A percentile compares a stretch with the other conserved stretches of the same genome.
Conservation (phyloP, 2,329 filamentous ascomycete genomes). For the Cladosporium halotolerans region DNA sequence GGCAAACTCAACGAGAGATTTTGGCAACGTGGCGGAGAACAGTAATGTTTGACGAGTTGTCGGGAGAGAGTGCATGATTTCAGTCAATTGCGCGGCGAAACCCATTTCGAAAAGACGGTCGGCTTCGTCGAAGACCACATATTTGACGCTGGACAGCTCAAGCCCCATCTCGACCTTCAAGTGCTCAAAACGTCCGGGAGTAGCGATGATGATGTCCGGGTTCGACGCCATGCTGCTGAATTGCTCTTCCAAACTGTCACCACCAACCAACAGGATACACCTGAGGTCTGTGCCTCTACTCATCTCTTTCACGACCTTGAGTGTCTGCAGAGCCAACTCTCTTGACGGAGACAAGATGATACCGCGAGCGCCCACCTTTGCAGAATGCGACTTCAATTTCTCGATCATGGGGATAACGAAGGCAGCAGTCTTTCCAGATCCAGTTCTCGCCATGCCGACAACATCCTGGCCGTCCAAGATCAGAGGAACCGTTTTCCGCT, state of each 20-base stretch:
- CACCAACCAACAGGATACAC: slow-evolving; percentile 84
- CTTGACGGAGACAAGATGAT: slow-evolving; percentile 87
- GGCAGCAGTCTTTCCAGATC: slow-evolving; percentile 94
- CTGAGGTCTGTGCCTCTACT: slow-evolving; percentile 84
- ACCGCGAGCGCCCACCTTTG: slow-evolving; percentile 76
- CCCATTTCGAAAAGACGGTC: slow-evolving; percentile 98
- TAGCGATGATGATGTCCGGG: slow-evolving; percentile 95
- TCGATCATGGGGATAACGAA: slow-evolving; percentile 99
- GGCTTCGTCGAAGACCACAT: slow-evolving; percentile 96
- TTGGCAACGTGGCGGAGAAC: slow-evolving; percentile 91
- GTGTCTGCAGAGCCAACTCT: slow-evolving; percentile 87
- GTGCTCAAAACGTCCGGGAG: slow-evolving; percentile 91
- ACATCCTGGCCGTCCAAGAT: slow-evolving; percentile 87
- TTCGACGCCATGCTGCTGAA: slow-evolving; percentile 89
- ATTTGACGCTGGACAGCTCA: slow-evolving; percentile 82
- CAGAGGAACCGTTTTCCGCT: slow-evolving; percentile 90
- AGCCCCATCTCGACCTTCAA: slow-evolving; percentile 94
- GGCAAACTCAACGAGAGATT: slow-evolving; percentile 92
- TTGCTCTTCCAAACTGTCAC: slow-evolving; percentile 92
- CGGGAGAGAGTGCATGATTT: slow-evolving; percentile 86
- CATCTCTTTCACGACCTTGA: slow-evolving; percentile 95
- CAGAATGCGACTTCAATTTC: slow-evolving; percentile 79
- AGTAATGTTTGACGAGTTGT: slow-evolving; percentile 79
- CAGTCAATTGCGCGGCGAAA: slow-evolving; percentile 84
- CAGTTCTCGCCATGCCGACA: slow-evolving; percentile 98